Conservation (phyloP, 495 filamentous ascomycete species). For the Penicillium canescens region DNA sequence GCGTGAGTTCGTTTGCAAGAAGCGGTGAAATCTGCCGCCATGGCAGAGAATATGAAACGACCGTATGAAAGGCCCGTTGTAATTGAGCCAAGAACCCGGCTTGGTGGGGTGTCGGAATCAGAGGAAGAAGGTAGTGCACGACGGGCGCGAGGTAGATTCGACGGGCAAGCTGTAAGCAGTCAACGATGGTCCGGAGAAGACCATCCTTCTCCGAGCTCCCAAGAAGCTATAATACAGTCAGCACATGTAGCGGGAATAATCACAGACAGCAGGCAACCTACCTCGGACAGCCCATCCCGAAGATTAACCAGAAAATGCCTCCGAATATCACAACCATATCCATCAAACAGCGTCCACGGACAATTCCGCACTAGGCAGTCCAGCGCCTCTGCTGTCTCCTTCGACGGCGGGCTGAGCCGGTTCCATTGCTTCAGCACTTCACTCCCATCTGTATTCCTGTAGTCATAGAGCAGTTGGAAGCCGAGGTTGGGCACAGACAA, state of each 20-base stretch:
- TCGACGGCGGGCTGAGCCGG: slow-evolving; percentile 30
- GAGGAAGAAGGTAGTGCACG: slow-evolving; percentile 37
- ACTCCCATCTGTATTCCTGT: slow-evolving; percentile 25
- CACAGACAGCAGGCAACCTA: slow-evolving; percentile 16
- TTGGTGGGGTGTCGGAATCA: slow-evolving; percentile 26
- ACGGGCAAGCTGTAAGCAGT: slow-evolving; percentile 43
- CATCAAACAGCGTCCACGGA: slow-evolving; percentile 39
- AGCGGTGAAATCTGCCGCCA: slow-evolving; percentile 48
- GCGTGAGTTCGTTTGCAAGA: slow-evolving; percentile 53
- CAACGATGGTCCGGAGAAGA: slow-evolving; percentile 39
- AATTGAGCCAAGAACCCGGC: slow-evolving; percentile 50
- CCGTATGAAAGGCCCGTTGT: slow-evolving; percentile 60
- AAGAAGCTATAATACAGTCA: slow-evolving; percentile 31
- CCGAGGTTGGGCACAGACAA: slow-evolving; percentile 54
- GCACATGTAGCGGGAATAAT: not conserved
- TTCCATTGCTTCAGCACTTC: slow-evolving; percentile 33
- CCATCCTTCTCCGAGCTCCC: slow-evolving; percentile 21
- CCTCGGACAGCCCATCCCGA: slow-evolving; percentile 35
- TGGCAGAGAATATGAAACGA: slow-evolving; percentile 65
- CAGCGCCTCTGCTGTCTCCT: slow-evolving; percentile 36
- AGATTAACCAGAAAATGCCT: slow-evolving; percentile 51
- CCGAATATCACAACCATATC: slow-evolving; percentile 55
- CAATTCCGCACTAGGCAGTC: slow-evolving; percentile 34
- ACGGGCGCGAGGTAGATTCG: slow-evolving; percentile 49
- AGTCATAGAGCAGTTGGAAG: slow-evolving; percentile 25